phyloP scores from a whole-genome alignment of 2,329 filamentous ascomycete genomes.

The Sporothrix euskadiensis region DNA sequence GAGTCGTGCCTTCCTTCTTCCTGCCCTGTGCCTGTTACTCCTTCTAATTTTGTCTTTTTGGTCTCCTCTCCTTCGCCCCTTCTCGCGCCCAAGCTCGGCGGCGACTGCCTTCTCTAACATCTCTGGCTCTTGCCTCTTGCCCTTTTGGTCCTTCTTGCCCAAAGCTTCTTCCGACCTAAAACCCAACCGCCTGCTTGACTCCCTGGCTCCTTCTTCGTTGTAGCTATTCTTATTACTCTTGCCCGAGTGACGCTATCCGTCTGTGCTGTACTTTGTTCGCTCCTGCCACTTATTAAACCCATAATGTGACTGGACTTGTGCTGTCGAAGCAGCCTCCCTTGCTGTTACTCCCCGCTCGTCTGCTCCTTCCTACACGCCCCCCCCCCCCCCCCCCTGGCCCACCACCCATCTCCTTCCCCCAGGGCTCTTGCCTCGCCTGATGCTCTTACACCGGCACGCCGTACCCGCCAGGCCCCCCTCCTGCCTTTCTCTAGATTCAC shows the following conservation, averaged over 20 bases:
- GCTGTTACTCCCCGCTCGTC: constrained; percentile 9
- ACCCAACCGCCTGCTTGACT: background rate
- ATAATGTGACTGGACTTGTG: background rate
- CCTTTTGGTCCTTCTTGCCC: background rate
- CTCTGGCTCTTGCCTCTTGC: constrained; percentile 12
- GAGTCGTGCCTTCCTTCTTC: constrained; percentile 14
- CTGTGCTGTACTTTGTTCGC: constrained; percentile 6
- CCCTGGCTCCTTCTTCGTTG: background rate
- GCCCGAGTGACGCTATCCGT: background rate
- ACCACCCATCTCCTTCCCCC: constrained; percentile 10
- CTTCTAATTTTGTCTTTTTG: constrained; percentile 21
- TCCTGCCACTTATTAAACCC: background rate
- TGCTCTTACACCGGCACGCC: constrained; percentile 13
- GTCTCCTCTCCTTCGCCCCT: background rate
- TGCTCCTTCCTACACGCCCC: background rate
- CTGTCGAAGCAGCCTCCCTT: background rate
- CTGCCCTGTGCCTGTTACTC: constrained; percentile 10
- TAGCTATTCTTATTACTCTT: constrained; percentile 4
- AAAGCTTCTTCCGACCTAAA: constrained; percentile 2
- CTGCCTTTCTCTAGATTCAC: constrained; percentile 13
- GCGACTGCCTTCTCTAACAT: background rate
- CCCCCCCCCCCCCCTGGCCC: background rate
- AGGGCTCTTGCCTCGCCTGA: constrained; percentile 25
- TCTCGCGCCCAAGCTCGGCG: background rate
- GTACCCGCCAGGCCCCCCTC: constrained; percentile 19